Evolutionary conservation across 2,329 filamentous ascomycete species (phyloP).

Genomic region (Alternaria angustiovoidea): DNA sequence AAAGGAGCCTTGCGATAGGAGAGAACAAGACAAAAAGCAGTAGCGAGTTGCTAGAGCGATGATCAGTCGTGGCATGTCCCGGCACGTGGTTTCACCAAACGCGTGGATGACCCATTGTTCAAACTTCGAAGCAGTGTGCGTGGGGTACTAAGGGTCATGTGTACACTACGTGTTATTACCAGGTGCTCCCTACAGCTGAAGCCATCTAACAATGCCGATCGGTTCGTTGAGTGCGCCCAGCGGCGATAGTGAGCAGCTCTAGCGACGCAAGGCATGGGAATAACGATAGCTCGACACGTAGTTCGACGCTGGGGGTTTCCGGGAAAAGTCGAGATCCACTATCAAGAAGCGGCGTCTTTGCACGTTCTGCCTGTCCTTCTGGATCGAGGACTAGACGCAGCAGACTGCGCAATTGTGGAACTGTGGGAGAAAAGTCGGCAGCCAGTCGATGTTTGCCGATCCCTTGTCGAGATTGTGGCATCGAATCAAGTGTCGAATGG

Average conservation of each 20-base stretch:
- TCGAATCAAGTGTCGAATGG: background rate
- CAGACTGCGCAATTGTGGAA: background rate
- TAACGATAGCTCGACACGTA: background rate
- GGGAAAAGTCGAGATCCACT: conserved; percentile 1
- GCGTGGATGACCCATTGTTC: conserved; percentile 8
- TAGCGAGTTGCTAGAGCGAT: background rate
- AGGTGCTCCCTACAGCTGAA: conserved; percentile 7
- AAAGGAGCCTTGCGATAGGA: conserved; percentile 2
- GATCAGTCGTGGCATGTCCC: background rate
- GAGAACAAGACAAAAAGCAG: conserved; percentile 4
- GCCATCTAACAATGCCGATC: conserved; percentile 6
- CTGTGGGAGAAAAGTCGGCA: background rate
- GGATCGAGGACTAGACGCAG: conserved; percentile 7
- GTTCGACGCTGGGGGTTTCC: conserved; percentile 6
- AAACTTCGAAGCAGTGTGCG: background rate
- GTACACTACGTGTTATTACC: background rate
- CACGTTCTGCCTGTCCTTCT: conserved; percentile 5
- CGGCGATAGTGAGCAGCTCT: conserved; percentile 4
- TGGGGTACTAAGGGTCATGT: conserved; percentile 11
- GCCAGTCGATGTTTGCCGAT: conserved; percentile 2
- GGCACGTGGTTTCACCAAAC: conserved; percentile 10
- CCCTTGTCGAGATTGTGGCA: conserved; percentile 3
- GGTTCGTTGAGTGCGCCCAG: conserved; percentile 11
- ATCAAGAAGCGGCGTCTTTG: background rate
- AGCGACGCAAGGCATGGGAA: conserved; percentile 5